Conservation (phyloP, 768 basidiomycete species). For the Boletus huronensis region DNA sequence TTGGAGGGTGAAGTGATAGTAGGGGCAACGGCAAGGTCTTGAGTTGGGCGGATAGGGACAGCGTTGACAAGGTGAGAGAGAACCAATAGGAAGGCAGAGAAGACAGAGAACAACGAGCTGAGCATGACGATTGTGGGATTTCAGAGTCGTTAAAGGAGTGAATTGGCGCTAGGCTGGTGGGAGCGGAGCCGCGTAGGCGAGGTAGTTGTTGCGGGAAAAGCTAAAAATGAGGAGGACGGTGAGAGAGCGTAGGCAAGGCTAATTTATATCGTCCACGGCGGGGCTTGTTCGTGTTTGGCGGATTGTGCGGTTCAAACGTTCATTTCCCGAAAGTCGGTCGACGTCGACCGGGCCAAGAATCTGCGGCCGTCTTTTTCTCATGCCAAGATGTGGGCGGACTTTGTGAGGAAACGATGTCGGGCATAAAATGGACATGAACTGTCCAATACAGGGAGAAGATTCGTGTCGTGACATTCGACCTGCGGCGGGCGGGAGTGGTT, state of each 20-base stretch:
- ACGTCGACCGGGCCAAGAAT: no score
- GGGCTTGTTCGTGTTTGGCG: slow-evolving; percentile 26
- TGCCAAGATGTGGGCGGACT: no score
- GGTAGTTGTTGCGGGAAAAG: background rate
- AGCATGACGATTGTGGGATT: slow-evolving; percentile 19
- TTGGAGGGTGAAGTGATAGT: slow-evolving; percentile 38
- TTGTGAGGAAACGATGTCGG: no score
- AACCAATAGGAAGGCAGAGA: slow-evolving; percentile 33
- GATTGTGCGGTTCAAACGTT: no score
- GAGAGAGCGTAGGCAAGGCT: background rate
- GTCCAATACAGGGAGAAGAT: no score
- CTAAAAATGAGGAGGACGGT: background rate
- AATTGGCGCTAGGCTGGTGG: slow-evolving; percentile 6
- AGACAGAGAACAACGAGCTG: slow-evolving; percentile 16
- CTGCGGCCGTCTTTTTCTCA: no score
- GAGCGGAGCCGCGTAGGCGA: background rate
- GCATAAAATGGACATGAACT: no score
- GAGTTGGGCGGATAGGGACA: slow-evolving; percentile 26
- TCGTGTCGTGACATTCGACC: no score
- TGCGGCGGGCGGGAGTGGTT: no score
- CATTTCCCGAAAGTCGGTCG: slow-evolving; percentile 3
- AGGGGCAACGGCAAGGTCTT: slow-evolving; percentile 40
- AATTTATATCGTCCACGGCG: slow-evolving; percentile 17
- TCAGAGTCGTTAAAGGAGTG: slow-evolving; percentile 21
- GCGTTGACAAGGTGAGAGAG: slow-evolving; percentile 27